Percentiles rank a stretch among this genome's conserved stretches.
Evolutionary conservation across 495 filamentous ascomycete species (phyloP).

Genomic region (Neurospora tetrasperma): DNA sequence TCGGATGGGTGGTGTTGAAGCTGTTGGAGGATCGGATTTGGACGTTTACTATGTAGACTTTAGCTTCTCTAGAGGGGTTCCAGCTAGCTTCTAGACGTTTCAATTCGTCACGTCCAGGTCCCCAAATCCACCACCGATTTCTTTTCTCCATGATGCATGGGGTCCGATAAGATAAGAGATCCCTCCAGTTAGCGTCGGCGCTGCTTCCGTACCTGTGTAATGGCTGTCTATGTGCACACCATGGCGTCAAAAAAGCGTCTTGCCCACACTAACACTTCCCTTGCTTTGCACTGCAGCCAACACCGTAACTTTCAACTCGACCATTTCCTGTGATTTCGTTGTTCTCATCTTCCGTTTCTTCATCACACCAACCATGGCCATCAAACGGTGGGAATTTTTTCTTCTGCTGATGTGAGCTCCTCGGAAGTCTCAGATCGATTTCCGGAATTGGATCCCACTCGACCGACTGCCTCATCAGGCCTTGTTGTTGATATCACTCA

Average conservation of each 20-base stretch:
- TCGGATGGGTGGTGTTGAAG: background rate
- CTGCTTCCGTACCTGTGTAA: background rate
- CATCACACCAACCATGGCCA: background rate
- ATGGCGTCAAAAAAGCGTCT: background rate
- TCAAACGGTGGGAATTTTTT: background rate
- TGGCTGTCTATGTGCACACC: background rate
- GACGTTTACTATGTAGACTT: background rate
- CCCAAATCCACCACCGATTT: background rate
- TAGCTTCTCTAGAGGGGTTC: background rate
- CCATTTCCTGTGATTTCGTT: background rate
- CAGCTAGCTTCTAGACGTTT: background rate
- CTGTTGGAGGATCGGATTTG: background rate
- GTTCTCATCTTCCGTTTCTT: background rate
- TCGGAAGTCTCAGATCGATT: background rate
- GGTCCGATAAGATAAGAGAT: background rate
- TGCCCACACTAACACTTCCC: background rate
- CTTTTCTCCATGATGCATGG: background rate
- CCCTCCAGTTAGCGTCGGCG: background rate
- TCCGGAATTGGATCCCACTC: background rate
- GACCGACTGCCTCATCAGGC: background rate
- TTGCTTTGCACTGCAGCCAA: background rate
- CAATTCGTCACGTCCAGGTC: background rate
- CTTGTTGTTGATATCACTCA: background rate
- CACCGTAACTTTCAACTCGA: background rate
- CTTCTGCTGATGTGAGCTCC: background rate